Percentiles rank a stretch among this genome's conserved stretches.
Evolutionary conservation across 768 basidiomycete genomes (phyloP).

Genomic region (Crepidotus variabilis): DNA sequence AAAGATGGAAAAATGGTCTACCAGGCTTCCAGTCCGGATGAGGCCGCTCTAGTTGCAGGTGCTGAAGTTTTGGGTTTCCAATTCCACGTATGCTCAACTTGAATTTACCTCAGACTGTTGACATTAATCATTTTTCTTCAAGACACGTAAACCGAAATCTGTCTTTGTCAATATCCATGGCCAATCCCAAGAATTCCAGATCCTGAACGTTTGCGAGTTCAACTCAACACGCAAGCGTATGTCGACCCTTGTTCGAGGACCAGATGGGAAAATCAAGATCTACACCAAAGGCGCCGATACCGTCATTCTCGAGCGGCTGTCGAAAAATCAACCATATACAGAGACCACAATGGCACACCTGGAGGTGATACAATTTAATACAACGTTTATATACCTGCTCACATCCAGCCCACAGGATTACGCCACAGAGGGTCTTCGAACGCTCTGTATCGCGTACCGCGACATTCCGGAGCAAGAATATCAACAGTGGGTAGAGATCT

Average conservation of each 20-base stretch:
- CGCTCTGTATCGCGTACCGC: conserved; percentile 93
- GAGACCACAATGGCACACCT: conserved; percentile 88
- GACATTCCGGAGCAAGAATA: conserved; percentile 93
- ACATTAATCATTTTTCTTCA: conserved; percentile 1
- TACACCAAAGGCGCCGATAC: conserved; percentile 98
- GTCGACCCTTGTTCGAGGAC: conserved; percentile 88
- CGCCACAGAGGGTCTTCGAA: conserved; percentile 94
- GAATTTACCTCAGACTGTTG: neutral
- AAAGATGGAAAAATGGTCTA: conserved; percentile 87
- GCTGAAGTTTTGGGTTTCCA: conserved; percentile 90
- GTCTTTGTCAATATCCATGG: conserved; percentile 86
- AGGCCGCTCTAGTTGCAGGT: conserved; percentile 92
- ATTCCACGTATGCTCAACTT: conserved; percentile 71
- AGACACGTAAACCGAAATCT: conserved; percentile 96
- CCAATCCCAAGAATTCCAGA: conserved; percentile 72
- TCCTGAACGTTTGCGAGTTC: conserved; percentile 98
- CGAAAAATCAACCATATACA: conserved; percentile 76
- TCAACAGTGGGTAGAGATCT: conserved; percentile 80
- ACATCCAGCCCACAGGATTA: conserved; percentile 61
- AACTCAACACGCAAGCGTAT: conserved; percentile 97
- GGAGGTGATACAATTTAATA: conserved; percentile 52
- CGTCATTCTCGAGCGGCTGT: conserved; percentile 92
- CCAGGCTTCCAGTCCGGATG: conserved; percentile 97
- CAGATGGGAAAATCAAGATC: conserved; percentile 89
- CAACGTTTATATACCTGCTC: conserved; percentile 5